These are phyloP conservation scores for Globisporangium takayamanum DNA, from an alignment of 352 stramenopile species.

Conservation along the genomic window DNA sequence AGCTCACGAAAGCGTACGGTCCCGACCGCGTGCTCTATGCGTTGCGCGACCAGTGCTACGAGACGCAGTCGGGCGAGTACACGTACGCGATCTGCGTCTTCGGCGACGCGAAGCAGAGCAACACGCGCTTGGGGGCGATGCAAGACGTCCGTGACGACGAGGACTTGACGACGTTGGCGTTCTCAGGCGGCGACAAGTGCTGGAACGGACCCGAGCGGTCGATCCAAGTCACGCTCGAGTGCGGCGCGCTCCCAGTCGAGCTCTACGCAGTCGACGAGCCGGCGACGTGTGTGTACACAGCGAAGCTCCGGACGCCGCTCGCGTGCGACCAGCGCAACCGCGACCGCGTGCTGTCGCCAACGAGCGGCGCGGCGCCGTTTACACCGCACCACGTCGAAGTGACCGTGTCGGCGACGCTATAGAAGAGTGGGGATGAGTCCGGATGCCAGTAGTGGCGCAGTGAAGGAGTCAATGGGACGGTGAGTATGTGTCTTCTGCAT, in stretches of 20 bases:
- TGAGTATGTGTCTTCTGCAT: background rate
- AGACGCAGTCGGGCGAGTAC: conserved; percentile 67
- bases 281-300: conserved; percentile 80
- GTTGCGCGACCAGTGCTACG: conserved; percentile 67
- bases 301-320: conserved; percentile 70
- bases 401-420: conserved; percentile 46
- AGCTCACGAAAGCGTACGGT: conserved; percentile 56
- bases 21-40: conserved; percentile 53
- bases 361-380: conserved; percentile 15
- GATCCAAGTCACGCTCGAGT: conserved; percentile 69
- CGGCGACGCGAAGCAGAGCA: conserved; percentile 73
- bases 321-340: conserved; percentile 46
- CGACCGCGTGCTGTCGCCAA: conserved; percentile 28
- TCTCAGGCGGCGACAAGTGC: conserved; percentile 68
- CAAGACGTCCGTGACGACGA: conserved; percentile 21
- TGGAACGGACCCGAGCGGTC: conserved; percentile 86
- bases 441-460: no score
- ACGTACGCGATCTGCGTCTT: conserved; percentile 86
- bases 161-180: conserved; percentile 26
- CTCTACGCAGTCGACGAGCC: conserved; percentile 78
- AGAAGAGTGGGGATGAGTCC: background rate
- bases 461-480: background rate
- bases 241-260: conserved; percentile 48
- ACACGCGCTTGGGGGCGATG: conserved; percentile 70
- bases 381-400: conserved; percentile 59